These are phyloP conservation scores for Colletotrichum plurivorum DNA, from an alignment of 2,329 filamentous ascomycete genomes.

Conservation along the genomic window DNA sequence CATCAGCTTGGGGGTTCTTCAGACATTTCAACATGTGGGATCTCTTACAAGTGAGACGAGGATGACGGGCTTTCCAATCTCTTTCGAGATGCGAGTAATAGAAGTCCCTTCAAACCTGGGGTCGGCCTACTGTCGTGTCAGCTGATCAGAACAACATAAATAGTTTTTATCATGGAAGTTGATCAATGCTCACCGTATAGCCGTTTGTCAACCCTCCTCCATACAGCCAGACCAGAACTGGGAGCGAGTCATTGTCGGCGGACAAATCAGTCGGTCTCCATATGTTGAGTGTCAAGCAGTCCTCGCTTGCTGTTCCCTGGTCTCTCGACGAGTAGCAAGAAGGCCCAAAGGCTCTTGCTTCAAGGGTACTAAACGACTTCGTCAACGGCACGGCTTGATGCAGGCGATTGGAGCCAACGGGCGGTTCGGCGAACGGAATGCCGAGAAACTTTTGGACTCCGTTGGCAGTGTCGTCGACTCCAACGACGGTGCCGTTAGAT, in stretches of 20 bases:
- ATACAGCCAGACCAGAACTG: constrained; percentile 73
- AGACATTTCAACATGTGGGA: neutral
- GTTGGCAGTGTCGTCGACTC: neutral
- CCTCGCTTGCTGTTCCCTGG: constrained; percentile 53
- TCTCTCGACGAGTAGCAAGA: constrained; percentile 64
- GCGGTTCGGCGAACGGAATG: constrained; percentile 54
- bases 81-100: neutral
- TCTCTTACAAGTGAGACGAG: neutral
- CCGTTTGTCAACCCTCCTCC: constrained; percentile 49
- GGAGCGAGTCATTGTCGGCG: constrained; percentile 59
- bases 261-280: constrained; percentile 42
- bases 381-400: constrained; percentile 64
- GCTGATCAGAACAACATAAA: too few species aligned
- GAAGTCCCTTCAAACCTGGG: constrained; percentile 11
- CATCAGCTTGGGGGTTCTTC: too few species aligned
- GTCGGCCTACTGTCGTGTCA: neutral
- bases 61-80: constrained; percentile 4
- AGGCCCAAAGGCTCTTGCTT: constrained; percentile 59
- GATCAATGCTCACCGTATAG: neutral
- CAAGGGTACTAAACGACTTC: constrained; percentile 52
- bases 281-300: constrained; percentile 49
- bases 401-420: constrained; percentile 64
- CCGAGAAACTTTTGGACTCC: constrained; percentile 56
- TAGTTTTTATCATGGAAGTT: neutral
- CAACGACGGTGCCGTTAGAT: neutral